Base-by-base conservation (phyloP, 1,284 basidiomycete species). In the Lentinula novae-zelandiae region DNA sequence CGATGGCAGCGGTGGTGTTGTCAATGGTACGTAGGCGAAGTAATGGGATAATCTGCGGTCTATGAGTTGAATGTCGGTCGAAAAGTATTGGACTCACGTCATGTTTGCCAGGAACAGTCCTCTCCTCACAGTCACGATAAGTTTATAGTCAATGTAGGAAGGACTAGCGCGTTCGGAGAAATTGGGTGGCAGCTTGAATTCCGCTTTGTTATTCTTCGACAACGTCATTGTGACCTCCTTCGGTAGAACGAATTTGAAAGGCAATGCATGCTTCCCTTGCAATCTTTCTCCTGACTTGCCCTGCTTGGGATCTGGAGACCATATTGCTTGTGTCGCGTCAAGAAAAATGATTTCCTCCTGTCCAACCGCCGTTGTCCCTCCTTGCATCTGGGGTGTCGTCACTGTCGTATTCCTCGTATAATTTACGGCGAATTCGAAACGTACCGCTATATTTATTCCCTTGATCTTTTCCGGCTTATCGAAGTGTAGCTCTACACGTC, bases 91-190 rank as follows among this genome's bases (percentile, higher is more conserved):
- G 1, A 67, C 75, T 39, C 64, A 81, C 81, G 68, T 74, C 52
- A 76, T 72, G 60, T 80, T 75, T 0, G 75, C 71, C 65, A 70
- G 78, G 57, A 85, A 65, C 15, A 75, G 69, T 0, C 78, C 76
- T 27, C 81, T 75, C 66, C 76, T 79, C 39, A 84, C 67, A 0
- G 74, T 81, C 13, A 81, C 78, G 2, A 76, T 65, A 10, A 84
- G 64, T 58, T 73, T 75, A 67, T 85, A 85, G 53, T 84, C 78
- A 38, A 85, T 75, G 55, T 79, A 78, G 7, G 74, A 77, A 4
- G 76, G 73, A 54, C 76, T 76, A 2, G 75, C 75, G 33, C 74
- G 68, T 65, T 84, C 80, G 0, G 76, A 75, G 62, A 83, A 80
- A 50, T 72, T 77, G n/a, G 81, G 78, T 3, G 82, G 82, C 5